phyloP scores from a whole-genome alignment of 1,139 yeast genomes.

The Zygosaccharomyces sapae region DNA sequence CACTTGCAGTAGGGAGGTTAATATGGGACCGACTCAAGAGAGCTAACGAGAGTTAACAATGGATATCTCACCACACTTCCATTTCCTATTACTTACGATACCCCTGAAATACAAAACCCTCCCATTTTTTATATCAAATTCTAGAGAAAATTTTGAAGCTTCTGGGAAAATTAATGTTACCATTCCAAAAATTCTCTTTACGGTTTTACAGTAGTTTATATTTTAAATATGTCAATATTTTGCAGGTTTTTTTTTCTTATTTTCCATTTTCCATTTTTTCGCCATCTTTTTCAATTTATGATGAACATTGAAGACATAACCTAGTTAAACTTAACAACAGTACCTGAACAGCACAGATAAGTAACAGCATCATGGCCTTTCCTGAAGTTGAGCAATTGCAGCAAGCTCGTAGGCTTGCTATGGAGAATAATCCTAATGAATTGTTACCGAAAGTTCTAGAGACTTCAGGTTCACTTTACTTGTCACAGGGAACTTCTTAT shows the following conservation, averaged over 20 bases:
- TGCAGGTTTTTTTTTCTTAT: neutral
- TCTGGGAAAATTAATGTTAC: neutral
- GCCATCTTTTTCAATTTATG: constrained; percentile 1
- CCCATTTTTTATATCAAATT: neutral
- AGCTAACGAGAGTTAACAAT: too few relatives aligned
- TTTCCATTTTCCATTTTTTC: neutral
- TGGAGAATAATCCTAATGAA: constrained; percentile 40
- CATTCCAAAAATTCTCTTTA: neutral
- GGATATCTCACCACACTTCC: too few relatives aligned
- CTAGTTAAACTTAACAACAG: neutral
- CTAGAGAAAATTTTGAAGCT: neutral
- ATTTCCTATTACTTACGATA: neutral
- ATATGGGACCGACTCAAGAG: too few relatives aligned
- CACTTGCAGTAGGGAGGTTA: constrained; percentile 8
- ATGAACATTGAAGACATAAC: neutral
- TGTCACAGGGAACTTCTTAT: constrained; percentile 44
- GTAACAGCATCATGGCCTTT: constrained; percentile 5
- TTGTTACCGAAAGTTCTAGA: constrained; percentile 52
- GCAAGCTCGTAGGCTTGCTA: constrained; percentile 51
- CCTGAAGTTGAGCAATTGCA: constrained; percentile 40
- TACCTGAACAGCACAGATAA: neutral
- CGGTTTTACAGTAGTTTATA: neutral
- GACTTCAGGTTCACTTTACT: constrained; percentile 46
- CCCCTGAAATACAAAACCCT: neutral
- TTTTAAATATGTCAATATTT: neutral